Base-by-base conservation (phyloP, 2,329 filamentous ascomycete species). In the Mycocentrospora acerina region DNA sequence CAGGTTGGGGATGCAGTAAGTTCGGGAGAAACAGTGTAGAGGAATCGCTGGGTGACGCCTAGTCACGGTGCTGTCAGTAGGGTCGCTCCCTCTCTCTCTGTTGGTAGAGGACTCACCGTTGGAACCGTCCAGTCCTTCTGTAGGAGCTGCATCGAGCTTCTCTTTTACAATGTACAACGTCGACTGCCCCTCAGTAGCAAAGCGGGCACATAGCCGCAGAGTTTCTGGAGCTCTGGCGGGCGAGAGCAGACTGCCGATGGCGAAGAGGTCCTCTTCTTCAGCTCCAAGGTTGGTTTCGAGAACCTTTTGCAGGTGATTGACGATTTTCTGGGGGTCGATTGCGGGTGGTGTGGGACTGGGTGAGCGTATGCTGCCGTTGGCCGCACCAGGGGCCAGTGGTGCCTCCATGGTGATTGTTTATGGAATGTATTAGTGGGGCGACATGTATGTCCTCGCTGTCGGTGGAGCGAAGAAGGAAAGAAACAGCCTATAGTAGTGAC, bases 111-210 rank as follows among this genome's bases (percentile, higher is more conserved):
- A 39, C 57, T 50, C 58, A 48, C 65, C 65, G 44, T 64, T 63
- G 32, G 57, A 41, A 28, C 47, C 53, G 18, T 66, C 62, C 25
- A 59, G 35, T 15, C 53, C 57, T 27, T 68, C 62, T 35, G 57
- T 45, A 14, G 42, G 55, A 14, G 54, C 35, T 75, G 74, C 48
- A 37, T 77, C 73, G 36, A 79, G 71, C 50, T 84, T 64, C 62
- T 91, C 88, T 71, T 96, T 95, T 65, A 93, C 86, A 48, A 96
- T 85, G 70, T 97, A 97, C 48, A 98, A 75, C 38, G 86, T 89
- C 47, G 85, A 83, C 71, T 95, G 89, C 42, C 86, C 78, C 70
- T 98, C 94, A 46, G 83, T 82, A 42, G 90, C 90, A 70, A 97
- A 97, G 58, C 90, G 85, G 53, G 83, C 82, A 69, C 91, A 96